Evolutionary conservation across 2,329 filamentous ascomycete species (phyloP), one percentile per base, ranked within the genome.

Genomic region (Akanthomyces uredinophilus): DNA sequence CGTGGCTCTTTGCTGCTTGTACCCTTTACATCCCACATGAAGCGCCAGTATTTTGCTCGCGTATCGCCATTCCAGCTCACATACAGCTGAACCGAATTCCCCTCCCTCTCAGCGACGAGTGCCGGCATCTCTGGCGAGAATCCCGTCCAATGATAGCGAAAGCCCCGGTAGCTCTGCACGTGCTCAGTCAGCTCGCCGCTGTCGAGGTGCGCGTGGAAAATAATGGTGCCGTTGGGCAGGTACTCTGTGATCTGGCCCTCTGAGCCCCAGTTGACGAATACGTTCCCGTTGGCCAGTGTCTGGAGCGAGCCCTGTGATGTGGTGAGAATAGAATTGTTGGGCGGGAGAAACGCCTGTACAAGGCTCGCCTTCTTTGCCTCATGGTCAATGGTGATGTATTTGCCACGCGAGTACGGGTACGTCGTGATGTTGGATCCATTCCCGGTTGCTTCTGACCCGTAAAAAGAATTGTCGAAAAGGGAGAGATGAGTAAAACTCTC

Each of bases 261-360:
- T 0, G 77, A 77, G 2, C 85, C 84, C 84, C 84, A 87, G 65
- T 83, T 83, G 53, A 87, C 78, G 43, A 87, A 72, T 7, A 78
- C 78, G 62, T 84, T 81, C 41, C 80, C 80, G 60, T 79, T 79
- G 0, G 80, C 77, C 0, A 87, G 75, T 7, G 83, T 67, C 65
- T 87, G 84, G 16, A 81, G 78, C 47, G 72, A 77, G 6, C 77
- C 77, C 63, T 79, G 78, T 0, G 82, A 83, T 51, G 77, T 79
- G 32, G 81, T 78, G 0, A 79, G 72, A 8, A 85, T 71, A 5
- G 58, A 16, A 5, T 73, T 71, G 60, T 83, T 79, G 0, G 81
- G 81, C 0, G 81, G 78, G 39, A 74, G 73, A 71, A 81, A 83
- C 14, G 75, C 75, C 55, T 77, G 76, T 14, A 81, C 71, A 49